A percentile compares a stretch with the other conserved stretches of the same genome.
Conservation (phyloP, 2,329 filamentous ascomycete genomes). For the Aspergillus fructus region DNA sequence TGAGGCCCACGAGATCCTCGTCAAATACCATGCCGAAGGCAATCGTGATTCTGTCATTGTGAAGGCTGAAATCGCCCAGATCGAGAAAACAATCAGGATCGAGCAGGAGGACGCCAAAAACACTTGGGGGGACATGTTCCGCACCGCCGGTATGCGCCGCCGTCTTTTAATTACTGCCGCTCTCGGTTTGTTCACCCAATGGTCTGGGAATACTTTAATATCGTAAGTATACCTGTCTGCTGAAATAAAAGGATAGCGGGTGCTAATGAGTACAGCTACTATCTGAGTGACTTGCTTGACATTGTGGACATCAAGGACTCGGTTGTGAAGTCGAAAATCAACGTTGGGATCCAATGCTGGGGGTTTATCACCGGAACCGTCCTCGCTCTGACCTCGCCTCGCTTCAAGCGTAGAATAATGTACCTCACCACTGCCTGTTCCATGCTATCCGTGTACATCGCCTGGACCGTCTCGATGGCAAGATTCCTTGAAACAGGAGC, state of each 20-base stretch:
- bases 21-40: slow-evolving; percentile 54
- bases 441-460: slow-evolving; percentile 55
- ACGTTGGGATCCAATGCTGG: slow-evolving; percentile 41
- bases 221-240: slow-evolving; percentile 28
- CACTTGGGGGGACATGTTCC: slow-evolving; percentile 30
- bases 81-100: slow-evolving; percentile 55
- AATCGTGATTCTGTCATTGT: slow-evolving; percentile 53
- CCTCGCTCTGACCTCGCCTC: slow-evolving; percentile 42
- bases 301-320: slow-evolving; percentile 40
- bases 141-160: slow-evolving; percentile 31
- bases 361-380: slow-evolving; percentile 38
- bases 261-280: slow-evolving; percentile 19
- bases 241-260: too few species aligned
- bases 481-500: slow-evolving; percentile 35
- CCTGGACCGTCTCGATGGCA: slow-evolving; percentile 54
- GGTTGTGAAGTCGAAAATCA: slow-evolving; percentile 42
- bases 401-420: slow-evolving; percentile 45
- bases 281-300: slow-evolving; percentile 31
- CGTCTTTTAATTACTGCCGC: slow-evolving; percentile 30
- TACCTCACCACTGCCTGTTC: slow-evolving; percentile 50
- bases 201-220: slow-evolving; percentile 37
- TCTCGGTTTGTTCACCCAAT: slow-evolving; percentile 42
- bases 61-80: slow-evolving; percentile 61
- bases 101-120: slow-evolving; percentile 48
- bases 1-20: slow-evolving; percentile 30